phyloP scores from a whole-genome alignment of 2,329 filamentous ascomycete genomes.

The Botrytis porri region DNA sequence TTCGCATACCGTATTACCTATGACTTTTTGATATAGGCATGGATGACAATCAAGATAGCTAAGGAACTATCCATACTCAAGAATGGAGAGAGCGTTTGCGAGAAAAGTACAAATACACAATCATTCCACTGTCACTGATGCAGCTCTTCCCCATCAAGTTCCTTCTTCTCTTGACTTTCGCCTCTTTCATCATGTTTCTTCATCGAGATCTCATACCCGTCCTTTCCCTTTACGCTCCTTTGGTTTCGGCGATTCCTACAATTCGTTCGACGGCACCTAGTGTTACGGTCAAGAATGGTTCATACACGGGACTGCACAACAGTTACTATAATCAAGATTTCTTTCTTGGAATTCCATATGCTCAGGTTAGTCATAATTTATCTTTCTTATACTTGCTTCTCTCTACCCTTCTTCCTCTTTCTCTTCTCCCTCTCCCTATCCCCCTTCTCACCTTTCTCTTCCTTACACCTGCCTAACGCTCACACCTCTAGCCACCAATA shows the following conservation, averaged over 20 bases:
- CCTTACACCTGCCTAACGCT: not conserved
- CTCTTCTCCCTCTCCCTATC: not conserved
- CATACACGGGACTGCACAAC: conserved; percentile 28
- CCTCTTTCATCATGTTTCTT: not conserved
- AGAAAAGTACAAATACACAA: not conserved
- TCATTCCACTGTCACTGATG: not conserved
- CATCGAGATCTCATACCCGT: not conserved
- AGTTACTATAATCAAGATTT: conserved; percentile 30
- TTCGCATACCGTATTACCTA: not conserved
- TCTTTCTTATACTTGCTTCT: not conserved
- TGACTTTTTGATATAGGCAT: not conserved
- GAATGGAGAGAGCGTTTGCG: not conserved
- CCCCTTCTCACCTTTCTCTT: not conserved
- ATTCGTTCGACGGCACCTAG: not conserved
- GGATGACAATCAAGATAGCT: not conserved
- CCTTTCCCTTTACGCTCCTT: not conserved
- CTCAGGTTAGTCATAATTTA: conserved; percentile 19
- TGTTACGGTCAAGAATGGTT: conserved; percentile 31
- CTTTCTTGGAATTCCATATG: conserved; percentile 33
- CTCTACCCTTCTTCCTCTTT: not conserved
- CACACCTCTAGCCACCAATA: conserved; percentile 25
- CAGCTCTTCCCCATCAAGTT: not conserved
- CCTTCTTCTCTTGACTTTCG: not conserved
- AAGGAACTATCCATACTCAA: not conserved
- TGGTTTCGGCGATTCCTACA: not conserved